Conservation (phyloP, 306 rosid species). For the Medicago lupulina region DNA sequence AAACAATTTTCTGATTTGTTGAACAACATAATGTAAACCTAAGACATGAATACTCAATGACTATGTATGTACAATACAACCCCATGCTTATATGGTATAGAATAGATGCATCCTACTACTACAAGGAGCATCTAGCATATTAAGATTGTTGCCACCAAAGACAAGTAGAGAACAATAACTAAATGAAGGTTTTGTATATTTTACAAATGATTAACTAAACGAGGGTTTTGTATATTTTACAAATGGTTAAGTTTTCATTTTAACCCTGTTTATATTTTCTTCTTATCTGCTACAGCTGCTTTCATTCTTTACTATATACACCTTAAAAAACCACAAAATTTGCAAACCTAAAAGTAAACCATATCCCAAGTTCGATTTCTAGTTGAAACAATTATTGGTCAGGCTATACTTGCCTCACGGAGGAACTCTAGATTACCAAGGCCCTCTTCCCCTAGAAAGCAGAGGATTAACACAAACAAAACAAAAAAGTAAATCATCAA, state of each 20-base stretch:
- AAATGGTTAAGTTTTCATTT: background rate
- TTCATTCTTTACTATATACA: background rate
- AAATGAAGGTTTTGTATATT: background rate
- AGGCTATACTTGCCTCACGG: no score
- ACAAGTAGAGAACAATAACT: background rate
- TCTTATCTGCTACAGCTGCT: slow-evolving; percentile 7
- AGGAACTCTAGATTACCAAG: no score
- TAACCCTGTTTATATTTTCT: slow-evolving; percentile 2
- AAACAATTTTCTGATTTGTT: slow-evolving; percentile 2
- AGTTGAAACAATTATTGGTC: no score
- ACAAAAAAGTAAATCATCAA: no score
- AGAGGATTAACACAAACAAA: no score
- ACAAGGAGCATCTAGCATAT: slow-evolving; percentile 11
- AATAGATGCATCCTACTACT: background rate
- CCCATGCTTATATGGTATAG: slow-evolving; percentile 1
- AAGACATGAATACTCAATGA: slow-evolving; percentile 12
- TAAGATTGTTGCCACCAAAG: slow-evolving; percentile 2
- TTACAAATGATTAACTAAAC: background rate
- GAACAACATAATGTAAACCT: slow-evolving; percentile 7
- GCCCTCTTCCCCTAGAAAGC: no score
- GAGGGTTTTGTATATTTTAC: background rate
- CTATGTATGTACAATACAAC: background rate
- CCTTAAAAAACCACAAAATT: no score
- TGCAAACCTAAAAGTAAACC: background rate
- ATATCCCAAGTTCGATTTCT: no score